Percentiles rank a stretch among this genome's conserved stretches.
Evolutionary conservation across 192 early-diverging fungal genomes (phyloP).

Genomic region (Linnemannia elongata): DNA sequence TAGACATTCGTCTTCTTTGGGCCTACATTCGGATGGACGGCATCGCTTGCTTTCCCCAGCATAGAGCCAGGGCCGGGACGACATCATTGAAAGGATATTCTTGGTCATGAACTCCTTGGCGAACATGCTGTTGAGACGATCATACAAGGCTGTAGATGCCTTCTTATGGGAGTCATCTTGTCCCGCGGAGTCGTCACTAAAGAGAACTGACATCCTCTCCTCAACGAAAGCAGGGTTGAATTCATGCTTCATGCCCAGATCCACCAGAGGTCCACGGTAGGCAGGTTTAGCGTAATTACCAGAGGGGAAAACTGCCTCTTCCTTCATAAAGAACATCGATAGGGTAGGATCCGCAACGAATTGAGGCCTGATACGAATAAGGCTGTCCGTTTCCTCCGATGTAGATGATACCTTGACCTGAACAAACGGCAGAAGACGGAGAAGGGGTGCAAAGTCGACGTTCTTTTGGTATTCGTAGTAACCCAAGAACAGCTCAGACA

Average conservation of each 20-base stretch:
- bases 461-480: neutral
- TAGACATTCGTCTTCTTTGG: neutral
- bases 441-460: neutral
- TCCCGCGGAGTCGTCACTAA: neutral
- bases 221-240: neutral
- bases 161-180: neutral
- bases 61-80: neutral
- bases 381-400: neutral
- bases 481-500: neutral
- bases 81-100: neutral
- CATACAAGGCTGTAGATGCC: neutral
- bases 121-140: neutral
- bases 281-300: neutral
- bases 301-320: neutral
- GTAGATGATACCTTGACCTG: neutral
- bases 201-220: neutral
- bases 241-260: neutral
- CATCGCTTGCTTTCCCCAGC: neutral
- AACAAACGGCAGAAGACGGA: neutral
- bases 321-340: neutral
- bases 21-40: neutral
- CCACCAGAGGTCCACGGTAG: neutral
- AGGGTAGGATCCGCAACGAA: neutral
- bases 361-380: neutral
- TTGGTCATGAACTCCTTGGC: neutral